Evolutionary conservation across 2,329 filamentous ascomycete species (phyloP), one percentile per base, ranked within the genome.

Genomic region (Colletotrichum neosansevieriae): DNA sequence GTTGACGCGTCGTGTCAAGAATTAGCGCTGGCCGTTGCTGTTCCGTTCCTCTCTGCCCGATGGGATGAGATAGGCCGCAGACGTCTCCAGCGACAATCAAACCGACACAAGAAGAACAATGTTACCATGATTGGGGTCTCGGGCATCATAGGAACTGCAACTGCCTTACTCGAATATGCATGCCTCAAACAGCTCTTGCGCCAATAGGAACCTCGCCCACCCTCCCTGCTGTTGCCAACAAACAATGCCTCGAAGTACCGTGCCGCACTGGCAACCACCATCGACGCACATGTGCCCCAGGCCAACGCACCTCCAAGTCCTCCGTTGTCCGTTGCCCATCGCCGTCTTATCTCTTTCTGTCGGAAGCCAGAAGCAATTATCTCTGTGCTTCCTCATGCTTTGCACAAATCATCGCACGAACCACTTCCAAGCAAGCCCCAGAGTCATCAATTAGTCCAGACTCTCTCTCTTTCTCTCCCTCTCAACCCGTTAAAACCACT

Each of bases 121-220:
- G 60, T 63, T 32, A 67, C 47, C n/a, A 21, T 67, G 45, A 53
- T 67, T 19, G 60, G 53, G 53, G 54, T 40, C 47, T 59, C 49
- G 61, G 61, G 49, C 21, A 49, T 59, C 54, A 53, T 49, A 54
- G 53, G 38, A 19, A 54, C 61, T 65, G 53, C 60, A 64, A 42
- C 38, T 54, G 45, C 65, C 63, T 67, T 67, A 59, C 61, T 58
- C 47, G 42, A 34, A 58, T 42, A 50, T 59, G 47, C 65, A 59
- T 65, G 38, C 47, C 65, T 65, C 65, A 68, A 68, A 68, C 61
- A 56, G 11, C 32, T 19, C 40, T 21, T 32, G 53, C 59, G 49
- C 61, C 61, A 68, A 65, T 61, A 19, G 54, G 40, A 65, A 68
- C 54, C 21, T 47, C 61, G 47, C 47, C 50, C 40, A 47, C 24